These are phyloP conservation scores for Leptosphaerulina australis DNA, from an alignment of 2,329 filamentous ascomycete genomes.

Conservation along the genomic window DNA sequence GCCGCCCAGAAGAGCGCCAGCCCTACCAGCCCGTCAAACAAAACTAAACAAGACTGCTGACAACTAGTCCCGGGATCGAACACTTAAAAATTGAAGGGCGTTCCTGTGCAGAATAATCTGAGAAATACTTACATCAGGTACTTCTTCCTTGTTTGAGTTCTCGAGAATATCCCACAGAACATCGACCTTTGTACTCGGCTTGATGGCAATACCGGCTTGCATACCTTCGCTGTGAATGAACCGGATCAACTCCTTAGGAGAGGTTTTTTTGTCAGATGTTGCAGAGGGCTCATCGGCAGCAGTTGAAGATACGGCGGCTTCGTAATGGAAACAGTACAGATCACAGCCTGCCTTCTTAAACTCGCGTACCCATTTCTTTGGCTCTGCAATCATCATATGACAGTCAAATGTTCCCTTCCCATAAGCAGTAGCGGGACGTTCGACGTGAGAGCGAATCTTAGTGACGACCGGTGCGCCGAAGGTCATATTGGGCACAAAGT, in stretches of 20 bases:
- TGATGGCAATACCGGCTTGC: slow-evolving; percentile 92
- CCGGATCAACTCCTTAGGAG: slow-evolving; percentile 80
- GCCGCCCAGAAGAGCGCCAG: slow-evolving; percentile 33
- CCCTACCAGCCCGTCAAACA: slow-evolving; percentile 20
- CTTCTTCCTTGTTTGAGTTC: slow-evolving; percentile 71
- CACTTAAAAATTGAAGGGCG: background rate
- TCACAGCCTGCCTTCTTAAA: slow-evolving; percentile 95
- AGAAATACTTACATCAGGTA: slow-evolving; percentile 76
- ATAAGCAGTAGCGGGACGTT: slow-evolving; percentile 69
- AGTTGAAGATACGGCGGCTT: slow-evolving; percentile 83
- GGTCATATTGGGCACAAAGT: slow-evolving; percentile 98
- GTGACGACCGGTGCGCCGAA: slow-evolving; percentile 95
- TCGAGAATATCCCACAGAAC: slow-evolving; percentile 92
- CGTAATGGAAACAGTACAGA: slow-evolving; percentile 99
- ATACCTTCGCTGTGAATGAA: slow-evolving; percentile 90
- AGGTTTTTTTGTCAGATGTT: slow-evolving; percentile 73
- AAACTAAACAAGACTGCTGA: background rate
- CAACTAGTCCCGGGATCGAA: background rate
- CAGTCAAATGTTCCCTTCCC: slow-evolving; percentile 96
- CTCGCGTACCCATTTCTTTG: slow-evolving; percentile 96
- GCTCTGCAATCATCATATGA: slow-evolving; percentile 99
- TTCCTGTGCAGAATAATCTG: background rate
- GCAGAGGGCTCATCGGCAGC: slow-evolving; percentile 80
- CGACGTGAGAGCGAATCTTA: slow-evolving; percentile 87
- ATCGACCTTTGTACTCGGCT: slow-evolving; percentile 87